phyloP scores from a whole-genome alignment of 305 asterid genomes.

The Rubia balearica region DNA sequence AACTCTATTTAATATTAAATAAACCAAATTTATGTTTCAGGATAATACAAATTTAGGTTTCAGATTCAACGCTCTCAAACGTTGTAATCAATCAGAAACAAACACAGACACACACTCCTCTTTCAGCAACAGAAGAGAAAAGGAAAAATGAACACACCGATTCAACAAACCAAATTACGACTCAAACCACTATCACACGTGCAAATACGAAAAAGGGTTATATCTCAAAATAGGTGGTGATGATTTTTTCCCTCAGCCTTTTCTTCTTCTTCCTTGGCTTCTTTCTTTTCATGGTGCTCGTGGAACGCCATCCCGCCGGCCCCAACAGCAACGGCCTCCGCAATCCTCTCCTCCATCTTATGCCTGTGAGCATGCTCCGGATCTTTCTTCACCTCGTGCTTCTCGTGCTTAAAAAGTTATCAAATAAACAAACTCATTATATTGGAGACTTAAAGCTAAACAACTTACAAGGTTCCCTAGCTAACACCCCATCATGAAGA shows the following conservation, averaged over 20 bases:
- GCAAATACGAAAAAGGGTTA: too few species aligned
- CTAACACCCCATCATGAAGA: too few species aligned
- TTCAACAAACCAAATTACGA: background rate
- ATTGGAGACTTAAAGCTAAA: background rate
- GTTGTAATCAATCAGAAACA: too few species aligned
- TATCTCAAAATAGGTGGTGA: slow-evolving; percentile 38
- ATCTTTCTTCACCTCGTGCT: slow-evolving; percentile 52
- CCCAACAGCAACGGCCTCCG: slow-evolving; percentile 43
- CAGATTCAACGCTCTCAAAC: too few species aligned
- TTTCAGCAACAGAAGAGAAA: too few species aligned
- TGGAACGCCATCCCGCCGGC: slow-evolving; percentile 57
- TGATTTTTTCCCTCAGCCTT: slow-evolving; percentile 47
- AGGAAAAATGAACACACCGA: background rate
- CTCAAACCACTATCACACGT: background rate
- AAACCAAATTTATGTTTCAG: too few species aligned
- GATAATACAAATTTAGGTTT: too few species aligned
- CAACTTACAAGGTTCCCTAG: too few species aligned
- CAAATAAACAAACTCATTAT: background rate
- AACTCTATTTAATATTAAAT: too few species aligned
- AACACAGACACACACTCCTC: too few species aligned
- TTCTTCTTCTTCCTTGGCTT: slow-evolving; percentile 40
- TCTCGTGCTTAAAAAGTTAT: slow-evolving; percentile 28
- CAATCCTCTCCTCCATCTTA: slow-evolving; percentile 51
- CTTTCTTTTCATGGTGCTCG: slow-evolving; percentile 63
- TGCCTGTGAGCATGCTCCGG: slow-evolving; percentile 50